Evolutionary conservation across 148 eudicot genomes (phyloP), one percentile per base, ranked within the genome.

Genomic region (Nyssa sinensis): DNA sequence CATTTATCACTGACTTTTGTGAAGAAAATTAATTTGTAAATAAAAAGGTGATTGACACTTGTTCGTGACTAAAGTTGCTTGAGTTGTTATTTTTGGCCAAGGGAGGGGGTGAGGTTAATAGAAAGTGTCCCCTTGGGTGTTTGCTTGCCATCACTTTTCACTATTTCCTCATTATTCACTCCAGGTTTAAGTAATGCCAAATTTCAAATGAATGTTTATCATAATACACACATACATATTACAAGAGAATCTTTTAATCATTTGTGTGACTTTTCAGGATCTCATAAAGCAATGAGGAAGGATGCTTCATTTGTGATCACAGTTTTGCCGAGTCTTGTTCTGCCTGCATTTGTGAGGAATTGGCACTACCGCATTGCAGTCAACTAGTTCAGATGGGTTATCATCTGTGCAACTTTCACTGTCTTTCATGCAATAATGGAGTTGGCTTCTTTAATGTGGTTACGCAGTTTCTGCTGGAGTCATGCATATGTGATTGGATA

Each of bases 281-380:
- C 59, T 55, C 8, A n/a, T 55, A 6, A 17, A 19, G 59, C 24
- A 17, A n/a, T 21, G 23, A n/a, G 59, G 23, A n/a, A 55, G 24
- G 24, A 37, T 37, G 44, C n/a, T 44, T 55, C 17, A 55, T 55
- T 21, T 55, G 59, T 19, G 41, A n/a, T 32, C 41, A 31, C 62
- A 70, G 27, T 70, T 53, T 53, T 70, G 62, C 28, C n/a, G 62
- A 55, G 63, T 53, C 37, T 32, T 70, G 63, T 53, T 34, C 34
- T 32, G 30, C 59, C 58, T 70, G 62, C 44, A 16, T 55, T 31
- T 55, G 44, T 70, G 63, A 55, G 62, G 27, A 69, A 23, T 70
- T 32, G 60, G 27, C 55, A 59, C 13, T 5, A 32, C 12, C 27
- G 23, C 44, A 68, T 70, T 55, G 17, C 44, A 23, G 61, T 59